Conservation (phyloP, 352 stramenopile species). For the Globisporangium nunn region DNA sequence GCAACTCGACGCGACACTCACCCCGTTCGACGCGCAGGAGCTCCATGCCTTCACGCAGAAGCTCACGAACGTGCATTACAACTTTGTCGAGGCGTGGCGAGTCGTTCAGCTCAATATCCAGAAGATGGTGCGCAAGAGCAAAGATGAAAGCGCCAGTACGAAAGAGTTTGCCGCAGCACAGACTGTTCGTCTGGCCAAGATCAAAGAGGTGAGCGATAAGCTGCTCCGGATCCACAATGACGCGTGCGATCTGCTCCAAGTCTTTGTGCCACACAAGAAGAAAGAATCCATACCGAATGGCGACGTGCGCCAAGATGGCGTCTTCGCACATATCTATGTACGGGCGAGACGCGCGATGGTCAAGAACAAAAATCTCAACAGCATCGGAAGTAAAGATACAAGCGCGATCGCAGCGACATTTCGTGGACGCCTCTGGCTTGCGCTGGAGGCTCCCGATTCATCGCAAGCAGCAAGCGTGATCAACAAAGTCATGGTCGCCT, state of each 20-base stretch:
- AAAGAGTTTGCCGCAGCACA: slow-evolving; percentile 27
- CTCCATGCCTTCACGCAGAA: slow-evolving; percentile 39
- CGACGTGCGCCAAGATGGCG: slow-evolving; percentile 13
- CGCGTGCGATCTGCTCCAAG: slow-evolving; percentile 23
- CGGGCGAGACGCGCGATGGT: slow-evolving; percentile 19
- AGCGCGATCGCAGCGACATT: slow-evolving; percentile 18
- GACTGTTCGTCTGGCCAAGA: slow-evolving; percentile 25
- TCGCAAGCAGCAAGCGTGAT: slow-evolving; percentile 33
- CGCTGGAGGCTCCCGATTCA: slow-evolving; percentile 57
- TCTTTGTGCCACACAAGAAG: slow-evolving; percentile 53
- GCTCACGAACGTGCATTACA: slow-evolving; percentile 54
- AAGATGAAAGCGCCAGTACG: slow-evolving; percentile 10
- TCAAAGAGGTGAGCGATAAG: slow-evolving; percentile 35
- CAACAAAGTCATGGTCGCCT: slow-evolving; percentile 50
- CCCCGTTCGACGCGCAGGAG: slow-evolving; percentile 40
- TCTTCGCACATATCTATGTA: slow-evolving; percentile 42
- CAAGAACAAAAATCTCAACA: background rate
- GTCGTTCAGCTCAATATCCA: slow-evolving; percentile 37
- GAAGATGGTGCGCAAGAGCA: slow-evolving; percentile 21
- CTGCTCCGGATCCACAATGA: slow-evolving; percentile 37
- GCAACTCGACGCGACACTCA: slow-evolving; percentile 24
- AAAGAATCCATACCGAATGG: slow-evolving; percentile 2
- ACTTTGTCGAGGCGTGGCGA: slow-evolving; percentile 42
- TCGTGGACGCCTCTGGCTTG: slow-evolving; percentile 42
- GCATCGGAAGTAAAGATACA: slow-evolving; percentile 6